Base-by-base conservation (phyloP, 2,329 filamentous ascomycete species). In the Aureobasidium mangrovei region DNA sequence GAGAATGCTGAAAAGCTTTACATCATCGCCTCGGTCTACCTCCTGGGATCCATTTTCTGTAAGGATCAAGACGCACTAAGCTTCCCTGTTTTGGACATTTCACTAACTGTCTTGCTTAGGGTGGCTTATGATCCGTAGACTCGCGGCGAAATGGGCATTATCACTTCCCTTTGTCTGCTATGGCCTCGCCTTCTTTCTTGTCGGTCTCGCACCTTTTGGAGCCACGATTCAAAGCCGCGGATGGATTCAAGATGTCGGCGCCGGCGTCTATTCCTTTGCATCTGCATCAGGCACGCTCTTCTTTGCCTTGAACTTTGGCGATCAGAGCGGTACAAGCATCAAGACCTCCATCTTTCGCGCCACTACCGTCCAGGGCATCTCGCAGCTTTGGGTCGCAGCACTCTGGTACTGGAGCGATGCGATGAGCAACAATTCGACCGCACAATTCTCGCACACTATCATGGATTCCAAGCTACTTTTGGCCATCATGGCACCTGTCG, bases 341-440 rank as follows among this genome's bases (percentile, higher is more conserved):
- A 81, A 79, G 63, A 74, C 79, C 35, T 85, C 81, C 81, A 80
- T 82, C 10, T 83, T 81, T 67, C 77, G 83, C 55, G 83, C 83
- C 10, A 82, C 81, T 61, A 66, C 80, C 6, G 83, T 86, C 49
- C 81, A 85, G 64, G 83, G 83, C 40, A 81, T 80, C 4, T 82
- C 85, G 61, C 82, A 85, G 62, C 71, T 82, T 58, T 86, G 85
- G 64, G 74, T 83, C 47, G 77, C 81, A 29, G 78, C 74, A 4
- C 72, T 86, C 10, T 86, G 82, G 82, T 84, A 80, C 63, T 85
- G 83, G 83, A 82, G 82, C 29, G 74, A 75, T 18, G 69, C 69
- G 48, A 64, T 70, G 2, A 72, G 71, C 7, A 63, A 70, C 18
- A 69, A 69, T 27, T 76, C 74, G 7, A 62, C 71, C 39, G 63